Evolutionary conservation across 2,329 filamentous ascomycete species (phyloP), one percentile per base, ranked within the genome.

Genomic region (Thielaviopsis ethacetica): DNA sequence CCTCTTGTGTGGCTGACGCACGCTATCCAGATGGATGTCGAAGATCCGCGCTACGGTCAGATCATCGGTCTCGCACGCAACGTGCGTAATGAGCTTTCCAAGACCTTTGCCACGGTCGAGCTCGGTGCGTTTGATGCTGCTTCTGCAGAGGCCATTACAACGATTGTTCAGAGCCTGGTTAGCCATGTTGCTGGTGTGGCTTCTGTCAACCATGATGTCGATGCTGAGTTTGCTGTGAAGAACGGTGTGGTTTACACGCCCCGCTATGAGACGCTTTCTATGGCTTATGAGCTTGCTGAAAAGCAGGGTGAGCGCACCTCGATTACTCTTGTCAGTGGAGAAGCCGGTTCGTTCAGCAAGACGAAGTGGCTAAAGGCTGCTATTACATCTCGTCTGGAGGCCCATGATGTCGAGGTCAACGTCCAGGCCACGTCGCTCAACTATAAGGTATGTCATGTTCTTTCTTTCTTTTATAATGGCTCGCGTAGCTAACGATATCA

Each of bases 61-160:
- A 57, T 64, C 7, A 59, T 71, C n/a, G 70, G 70, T 1, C 38
- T 65, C 0, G 64, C 66, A 1, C 63, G 70, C 1, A 66, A 65
- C 1, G 61, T 71, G 7, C 68, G 68, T 17, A 63, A 61, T 4
- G 70, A 71, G 62, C 56, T 65, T 17, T 58, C 58, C 0, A 56
- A 68, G 2, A 61, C 66, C 9, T 63, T 71, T 26, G 63, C 65
- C 9, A 70, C 69, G 0, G 63, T 68, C 12, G 70, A 72, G 56
- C 59, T 71, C 1, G 64, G 41, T 17, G 17, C 41, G 17, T 47
- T 47, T 47, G 41, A 47, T 17, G 41, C 5, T n/a, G 2, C 41
- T 47, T 2, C 41, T 17, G 41, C 41, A 4, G 41, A 47, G 13
- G 41, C 41, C 15, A 15, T 47, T 7, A 19, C 41, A 17, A 47